Base-by-base conservation (phyloP, 2,329 filamentous ascomycete genomes). In the Capronia epimyces region DNA sequence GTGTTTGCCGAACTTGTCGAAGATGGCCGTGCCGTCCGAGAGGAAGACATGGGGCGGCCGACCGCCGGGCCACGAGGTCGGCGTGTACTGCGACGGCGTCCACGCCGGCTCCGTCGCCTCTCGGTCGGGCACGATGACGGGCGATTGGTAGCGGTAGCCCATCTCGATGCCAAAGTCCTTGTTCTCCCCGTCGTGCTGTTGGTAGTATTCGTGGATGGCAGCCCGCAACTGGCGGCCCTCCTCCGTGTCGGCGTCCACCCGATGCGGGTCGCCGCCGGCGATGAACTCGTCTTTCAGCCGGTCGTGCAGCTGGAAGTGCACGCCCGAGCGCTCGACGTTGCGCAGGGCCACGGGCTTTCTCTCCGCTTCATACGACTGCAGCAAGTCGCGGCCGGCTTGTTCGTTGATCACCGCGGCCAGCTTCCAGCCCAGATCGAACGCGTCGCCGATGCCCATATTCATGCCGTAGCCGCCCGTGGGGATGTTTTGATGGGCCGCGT, bases 401-500 rank as follows among this genome's bases (percentile, higher is more conserved):
- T 68, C 64, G n/a, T 67, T 66, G 1, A 76, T 60, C 3, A 73
- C 74, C 1, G 70, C 65, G 0, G 73, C 69, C 2, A 81, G 65
- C 57, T 80, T 80, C 77, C 78, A 81, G 18, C 72, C 74, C 0
- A 81, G 66, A 50, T 80, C 79, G 22, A 75, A 67, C 1, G 75
- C 72, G 49, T 81, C 78, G n/a, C 75, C 73, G 18, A 81, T 71
- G 0, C 77, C 77, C 0, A 75, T 75, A 59, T 81, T 81, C 76
- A 82, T 78, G 1, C 79, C 79, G 58, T 80, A 78, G 0, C 76
- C 79, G 1, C 77, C 79, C 0, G 74, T 72, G 0, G 77, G 76
- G 34, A 70, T 76, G 55, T 81, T 76, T n/a, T 78, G 77, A 52
- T 82, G 78, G 1, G 75, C 77, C 3, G 78, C 77, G 47, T 83